These are phyloP conservation scores for Torulaspora franciscae DNA, from an alignment of 805 yeast genomes.

Conservation along the genomic window DNA sequence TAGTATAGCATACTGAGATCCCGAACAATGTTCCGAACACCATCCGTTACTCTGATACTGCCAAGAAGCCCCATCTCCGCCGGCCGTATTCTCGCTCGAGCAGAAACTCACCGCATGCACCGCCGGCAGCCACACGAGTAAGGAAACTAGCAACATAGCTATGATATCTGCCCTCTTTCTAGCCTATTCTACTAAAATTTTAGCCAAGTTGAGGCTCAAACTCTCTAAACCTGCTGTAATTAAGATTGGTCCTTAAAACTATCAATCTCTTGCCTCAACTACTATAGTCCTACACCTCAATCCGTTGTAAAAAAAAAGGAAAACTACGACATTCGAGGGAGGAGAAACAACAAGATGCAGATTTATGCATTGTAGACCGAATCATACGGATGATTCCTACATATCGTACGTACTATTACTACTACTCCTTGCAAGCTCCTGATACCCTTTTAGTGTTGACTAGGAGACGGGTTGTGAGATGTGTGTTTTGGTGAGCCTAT, in stretches of 20 bases:
- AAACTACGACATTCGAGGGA: neutral
- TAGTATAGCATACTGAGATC: conserved; percentile 26
- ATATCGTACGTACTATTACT: too few species aligned
- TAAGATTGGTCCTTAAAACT: neutral
- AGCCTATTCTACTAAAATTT: neutral
- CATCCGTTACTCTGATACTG: conserved; percentile 24
- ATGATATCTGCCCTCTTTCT: neutral
- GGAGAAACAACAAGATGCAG: neutral
- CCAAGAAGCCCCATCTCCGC: conserved; percentile 1
- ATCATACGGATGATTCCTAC: too few species aligned
- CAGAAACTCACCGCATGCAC: conserved; percentile 8
- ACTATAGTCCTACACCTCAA: neutral
- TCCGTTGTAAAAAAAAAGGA: neutral
- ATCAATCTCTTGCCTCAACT: neutral
- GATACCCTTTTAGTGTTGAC: too few species aligned
- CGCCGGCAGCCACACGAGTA: conserved; percentile 4
- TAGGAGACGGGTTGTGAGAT: too few species aligned
- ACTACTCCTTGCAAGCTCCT: too few species aligned
- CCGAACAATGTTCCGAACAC: conserved; percentile 23
- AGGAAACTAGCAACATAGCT: neutral
- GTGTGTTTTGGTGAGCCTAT: too few species aligned
- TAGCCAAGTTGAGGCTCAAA: neutral
- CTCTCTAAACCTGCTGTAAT: neutral
- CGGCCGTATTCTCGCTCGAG: conserved; percentile 9
- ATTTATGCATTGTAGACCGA: neutral